Percentiles rank a stretch among this genome's conserved stretches.
These are phyloP conservation scores for Brettanomyces naardenensis DNA, from an alignment of 805 yeast genomes.

Conservation along the genomic window DNA sequence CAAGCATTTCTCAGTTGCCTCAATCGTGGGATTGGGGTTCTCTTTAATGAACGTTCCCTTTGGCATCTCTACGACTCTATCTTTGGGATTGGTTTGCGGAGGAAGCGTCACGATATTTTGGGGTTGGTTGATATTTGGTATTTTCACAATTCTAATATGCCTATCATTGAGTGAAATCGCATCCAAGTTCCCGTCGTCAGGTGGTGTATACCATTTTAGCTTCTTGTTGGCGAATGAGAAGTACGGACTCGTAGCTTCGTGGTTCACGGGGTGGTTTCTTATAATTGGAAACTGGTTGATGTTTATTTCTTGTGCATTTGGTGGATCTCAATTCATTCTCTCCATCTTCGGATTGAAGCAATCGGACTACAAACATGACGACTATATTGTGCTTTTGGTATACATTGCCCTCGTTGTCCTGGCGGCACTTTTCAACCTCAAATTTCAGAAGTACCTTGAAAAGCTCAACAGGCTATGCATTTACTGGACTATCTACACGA, in stretches of 20 bases:
- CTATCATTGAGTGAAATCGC: conserved; percentile 70
- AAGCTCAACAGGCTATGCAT: conserved; percentile 59
- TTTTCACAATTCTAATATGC: conserved; percentile 58
- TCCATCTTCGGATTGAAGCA: conserved; percentile 59
- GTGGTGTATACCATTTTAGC: conserved; percentile 70
- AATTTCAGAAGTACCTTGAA: conserved; percentile 53
- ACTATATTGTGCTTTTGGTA: conserved; percentile 45
- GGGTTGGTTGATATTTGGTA: conserved; percentile 64
- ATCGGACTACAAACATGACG: conserved; percentile 49
- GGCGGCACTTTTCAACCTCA: conserved; percentile 57
- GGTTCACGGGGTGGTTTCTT: conserved; percentile 76
- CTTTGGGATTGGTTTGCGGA: conserved; percentile 67
- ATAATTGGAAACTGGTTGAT: conserved; percentile 73
- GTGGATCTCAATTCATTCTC: conserved; percentile 68
- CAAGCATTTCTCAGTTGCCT: conserved; percentile 57
- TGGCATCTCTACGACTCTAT: conserved; percentile 67
- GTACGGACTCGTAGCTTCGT: conserved; percentile 51
- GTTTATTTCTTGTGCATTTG: conserved; percentile 64
- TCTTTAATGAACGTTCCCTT: conserved; percentile 78
- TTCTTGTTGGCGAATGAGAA: conserved; percentile 57
- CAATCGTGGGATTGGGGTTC: conserved; percentile 72
- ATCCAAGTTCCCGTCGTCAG: conserved; percentile 70
- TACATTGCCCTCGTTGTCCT: conserved; percentile 48
- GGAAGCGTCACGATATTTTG: conserved; percentile 68
- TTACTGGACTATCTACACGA: conserved; percentile 70